Evolutionary conservation across 23 red algal species (phyloP).

Genomic region (Gracilariopsis chorda): DNA sequence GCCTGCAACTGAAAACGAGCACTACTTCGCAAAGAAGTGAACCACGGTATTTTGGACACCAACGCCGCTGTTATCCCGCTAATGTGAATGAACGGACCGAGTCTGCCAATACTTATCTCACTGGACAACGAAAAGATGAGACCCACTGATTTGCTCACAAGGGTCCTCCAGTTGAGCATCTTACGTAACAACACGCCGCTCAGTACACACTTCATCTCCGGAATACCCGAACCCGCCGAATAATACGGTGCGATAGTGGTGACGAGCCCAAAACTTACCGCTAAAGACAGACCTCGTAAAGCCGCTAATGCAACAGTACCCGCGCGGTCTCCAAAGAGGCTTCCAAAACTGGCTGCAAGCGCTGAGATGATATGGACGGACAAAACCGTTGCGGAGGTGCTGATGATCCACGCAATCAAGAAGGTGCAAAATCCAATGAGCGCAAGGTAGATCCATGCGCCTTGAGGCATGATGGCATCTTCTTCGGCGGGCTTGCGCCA

Average conservation of each 20-base stretch:
- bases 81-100: slow-evolving; percentile 89
- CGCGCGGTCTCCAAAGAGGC: not conserved
- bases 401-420: slow-evolving; percentile 34
- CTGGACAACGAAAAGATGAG: slow-evolving; percentile 70
- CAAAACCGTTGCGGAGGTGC: not conserved
- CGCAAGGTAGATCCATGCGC: slow-evolving; percentile 73
- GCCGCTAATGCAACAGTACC: slow-evolving; percentile 4
- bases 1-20: slow-evolving; percentile 60
- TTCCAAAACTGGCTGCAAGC: not conserved
- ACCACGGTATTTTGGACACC: slow-evolving; percentile 21
- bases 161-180: slow-evolving; percentile 65
- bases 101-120: slow-evolving; percentile 73
- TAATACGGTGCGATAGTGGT: slow-evolving; percentile 35
- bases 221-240: slow-evolving; percentile 82
- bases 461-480: slow-evolving; percentile 54
- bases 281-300: slow-evolving; percentile 41
- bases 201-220: slow-evolving; percentile 92
- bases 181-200: slow-evolving; percentile 57
- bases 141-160: slow-evolving; percentile 66
- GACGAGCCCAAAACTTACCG: slow-evolving; percentile 41
- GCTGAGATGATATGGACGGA: not conserved
- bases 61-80: slow-evolving; percentile 51
- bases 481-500: slow-evolving; percentile 73
- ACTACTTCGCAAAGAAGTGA: slow-evolving; percentile 25
- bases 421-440: slow-evolving; percentile 68